Base-by-base conservation (phyloP, 352 stramenopile species). In the Blastocystis sp. region DNA sequence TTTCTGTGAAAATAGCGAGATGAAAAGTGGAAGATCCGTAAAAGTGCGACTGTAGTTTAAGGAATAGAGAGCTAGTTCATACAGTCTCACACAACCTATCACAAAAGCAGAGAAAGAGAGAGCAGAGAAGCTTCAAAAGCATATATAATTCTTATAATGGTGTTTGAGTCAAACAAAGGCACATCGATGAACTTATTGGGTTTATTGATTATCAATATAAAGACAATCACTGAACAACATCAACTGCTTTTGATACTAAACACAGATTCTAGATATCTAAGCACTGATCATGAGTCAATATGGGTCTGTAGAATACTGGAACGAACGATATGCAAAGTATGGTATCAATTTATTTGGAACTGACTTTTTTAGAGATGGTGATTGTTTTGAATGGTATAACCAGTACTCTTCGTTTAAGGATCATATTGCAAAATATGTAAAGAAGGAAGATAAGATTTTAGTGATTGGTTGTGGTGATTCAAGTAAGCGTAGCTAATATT, bases 381-480 rank as follows among this genome's bases (percentile, higher is more conserved):
- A 53, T 39, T 56, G 41, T 55, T 89, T 76, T 78, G 78, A 89
- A 50, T 89, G 78, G 78, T 89, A 89, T 54, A 76, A 63, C 18
- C 26, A 56, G 9, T 89, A 89, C 41, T 18, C 26, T 20, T 45
- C 63, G 41, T 68, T 89, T 7, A 89, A 89, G 50, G 63, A 76
- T 16, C 39, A 34, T 30, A 54, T 89, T 53, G 18, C 8, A 34
- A 65, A 73, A 18, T 76, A 76, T 78, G 13, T 89, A n/a, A 89
- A 89, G 78, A 89, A 79, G 50, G 78, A 89, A 54, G 56, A 54
- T 59, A 65, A 62, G 20, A 78, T 89, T 55, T 30, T 89, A 9
- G 50, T 53, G 50, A 65, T 89, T 55, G 78, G 78, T 65, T 89
- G 78, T 89, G 78, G 78, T 45, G 66, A 89, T 79, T 89, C 78